Conservation (phyloP, 495 filamentous ascomycete species). For the Astrocystis sublimbata region DNA sequence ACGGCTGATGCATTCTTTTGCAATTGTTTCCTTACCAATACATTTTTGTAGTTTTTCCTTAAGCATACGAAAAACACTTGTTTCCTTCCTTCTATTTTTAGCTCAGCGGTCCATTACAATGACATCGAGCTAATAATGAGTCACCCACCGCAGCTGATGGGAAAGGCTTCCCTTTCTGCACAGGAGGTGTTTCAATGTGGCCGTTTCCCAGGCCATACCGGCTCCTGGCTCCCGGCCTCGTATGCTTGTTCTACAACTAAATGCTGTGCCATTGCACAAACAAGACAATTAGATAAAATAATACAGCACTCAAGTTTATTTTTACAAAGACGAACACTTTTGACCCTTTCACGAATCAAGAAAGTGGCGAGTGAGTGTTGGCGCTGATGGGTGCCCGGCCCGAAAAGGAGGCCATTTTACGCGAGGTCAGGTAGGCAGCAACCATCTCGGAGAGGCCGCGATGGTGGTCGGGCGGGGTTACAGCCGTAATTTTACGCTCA, state of each 20-base stretch:
- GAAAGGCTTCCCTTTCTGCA: not conserved
- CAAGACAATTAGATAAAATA: not conserved
- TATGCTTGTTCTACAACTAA: not conserved
- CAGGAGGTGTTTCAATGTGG: not conserved
- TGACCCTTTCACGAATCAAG: not conserved
- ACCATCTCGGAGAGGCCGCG: not conserved
- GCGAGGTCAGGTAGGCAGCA: not conserved
- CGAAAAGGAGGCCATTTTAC: not conserved
- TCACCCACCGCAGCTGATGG: not conserved
- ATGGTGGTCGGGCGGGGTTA: not conserved
- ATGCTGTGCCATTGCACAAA: not conserved
- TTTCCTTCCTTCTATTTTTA: not conserved
- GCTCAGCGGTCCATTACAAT: not conserved
- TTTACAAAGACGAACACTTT: too few species aligned
- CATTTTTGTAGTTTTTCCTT: not conserved
- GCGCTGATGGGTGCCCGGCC: not conserved
- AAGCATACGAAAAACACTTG: not conserved
- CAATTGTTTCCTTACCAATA: not conserved
- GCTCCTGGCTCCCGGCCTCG: not conserved
- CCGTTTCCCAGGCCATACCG: not conserved
- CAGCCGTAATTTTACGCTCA: not conserved
- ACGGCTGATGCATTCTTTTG: slow-evolving; percentile 42
- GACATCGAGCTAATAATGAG: not conserved
- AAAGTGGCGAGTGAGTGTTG: not conserved
- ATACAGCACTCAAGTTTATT: not conserved